phyloP scores from a whole-genome alignment of 1,139 yeast species.

The Zygoascus meyerae region DNA sequence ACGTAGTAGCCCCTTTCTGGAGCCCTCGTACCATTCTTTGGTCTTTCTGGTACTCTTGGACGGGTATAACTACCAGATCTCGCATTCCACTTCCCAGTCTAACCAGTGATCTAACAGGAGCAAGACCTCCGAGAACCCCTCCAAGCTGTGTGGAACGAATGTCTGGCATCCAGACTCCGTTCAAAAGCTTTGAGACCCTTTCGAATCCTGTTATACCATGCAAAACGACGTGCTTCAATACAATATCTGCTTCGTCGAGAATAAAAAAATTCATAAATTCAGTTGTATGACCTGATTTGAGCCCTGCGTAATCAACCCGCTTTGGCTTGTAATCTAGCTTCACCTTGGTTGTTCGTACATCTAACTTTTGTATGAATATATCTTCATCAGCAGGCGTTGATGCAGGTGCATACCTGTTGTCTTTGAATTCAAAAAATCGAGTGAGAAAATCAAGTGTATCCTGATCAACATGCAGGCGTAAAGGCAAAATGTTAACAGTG shows the following conservation, averaged over 20 bases:
- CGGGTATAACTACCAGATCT: conserved; percentile 67
- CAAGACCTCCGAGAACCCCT: conserved; percentile 75
- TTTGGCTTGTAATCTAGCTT: conserved; percentile 91
- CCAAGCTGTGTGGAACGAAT: conserved; percentile 71
- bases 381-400: conserved; percentile 39
- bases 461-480: conserved; percentile 83
- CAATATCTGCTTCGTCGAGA: conserved; percentile 75
- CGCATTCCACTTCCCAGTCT: conserved; percentile 74
- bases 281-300: conserved; percentile 77
- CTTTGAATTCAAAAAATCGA: conserved; percentile 77
- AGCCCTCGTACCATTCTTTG: conserved; percentile 64
- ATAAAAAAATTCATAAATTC: conserved; percentile 86
- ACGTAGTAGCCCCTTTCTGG: conserved; percentile 71
- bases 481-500: conserved; percentile 56
- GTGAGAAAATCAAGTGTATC: conserved; percentile 81
- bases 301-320: conserved; percentile 73
- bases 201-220: conserved; percentile 76
- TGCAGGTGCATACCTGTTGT: conserved; percentile 48
- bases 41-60: conserved; percentile 67
- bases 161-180: conserved; percentile 79
- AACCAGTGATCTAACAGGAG: conserved; percentile 73
- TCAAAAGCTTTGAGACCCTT: conserved; percentile 49
- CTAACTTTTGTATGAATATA: conserved; percentile 62
- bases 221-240: conserved; percentile 53
- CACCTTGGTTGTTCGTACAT: conserved; percentile 55